Evolutionary conservation across 1,284 basidiomycete genomes (phyloP).

Genomic region (Naganishia sp.): DNA sequence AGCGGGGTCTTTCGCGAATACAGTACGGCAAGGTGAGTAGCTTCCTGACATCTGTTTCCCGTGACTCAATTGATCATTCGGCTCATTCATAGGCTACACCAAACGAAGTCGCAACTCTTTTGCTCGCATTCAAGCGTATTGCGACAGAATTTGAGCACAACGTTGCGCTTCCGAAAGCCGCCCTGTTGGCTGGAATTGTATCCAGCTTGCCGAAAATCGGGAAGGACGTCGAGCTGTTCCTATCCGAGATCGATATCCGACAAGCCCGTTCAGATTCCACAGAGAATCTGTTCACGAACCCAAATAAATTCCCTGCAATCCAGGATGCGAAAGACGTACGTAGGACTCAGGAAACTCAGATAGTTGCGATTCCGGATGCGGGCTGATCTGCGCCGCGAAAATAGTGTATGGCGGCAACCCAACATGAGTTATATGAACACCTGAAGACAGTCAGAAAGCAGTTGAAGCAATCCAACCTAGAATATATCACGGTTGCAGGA

Average conservation of each 20-base stretch:
- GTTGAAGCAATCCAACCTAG: conserved; percentile 72
- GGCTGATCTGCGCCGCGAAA: neutral
- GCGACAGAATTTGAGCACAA: conserved; percentile 65
- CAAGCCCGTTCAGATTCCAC: conserved; percentile 64
- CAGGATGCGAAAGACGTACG: conserved; percentile 58
- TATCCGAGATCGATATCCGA: conserved; percentile 65
- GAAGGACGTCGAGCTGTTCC: conserved; percentile 61
- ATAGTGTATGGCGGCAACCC: conserved; percentile 53
- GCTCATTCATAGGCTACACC: conserved; percentile 67
- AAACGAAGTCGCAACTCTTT: conserved; percentile 74
- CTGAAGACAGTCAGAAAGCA: conserved; percentile 71
- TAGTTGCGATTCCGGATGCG: neutral
- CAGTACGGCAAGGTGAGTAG: conserved; percentile 77
- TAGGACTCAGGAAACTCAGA: neutral
- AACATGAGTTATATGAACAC: conserved; percentile 74
- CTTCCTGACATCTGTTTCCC: neutral
- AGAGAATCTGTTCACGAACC: conserved; percentile 71
- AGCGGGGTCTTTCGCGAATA: conserved; percentile 81
- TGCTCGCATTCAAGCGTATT: conserved; percentile 74
- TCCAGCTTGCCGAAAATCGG: conserved; percentile 67
- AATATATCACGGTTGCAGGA: conserved; percentile 69
- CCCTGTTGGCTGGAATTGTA: conserved; percentile 71
- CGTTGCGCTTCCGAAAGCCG: conserved; percentile 63
- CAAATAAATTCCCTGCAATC: conserved; percentile 68
- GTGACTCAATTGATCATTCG: neutral